Conservation (phyloP, 2,329 filamentous ascomycete species). For the Magnaporthiopsis incrustans region DNA sequence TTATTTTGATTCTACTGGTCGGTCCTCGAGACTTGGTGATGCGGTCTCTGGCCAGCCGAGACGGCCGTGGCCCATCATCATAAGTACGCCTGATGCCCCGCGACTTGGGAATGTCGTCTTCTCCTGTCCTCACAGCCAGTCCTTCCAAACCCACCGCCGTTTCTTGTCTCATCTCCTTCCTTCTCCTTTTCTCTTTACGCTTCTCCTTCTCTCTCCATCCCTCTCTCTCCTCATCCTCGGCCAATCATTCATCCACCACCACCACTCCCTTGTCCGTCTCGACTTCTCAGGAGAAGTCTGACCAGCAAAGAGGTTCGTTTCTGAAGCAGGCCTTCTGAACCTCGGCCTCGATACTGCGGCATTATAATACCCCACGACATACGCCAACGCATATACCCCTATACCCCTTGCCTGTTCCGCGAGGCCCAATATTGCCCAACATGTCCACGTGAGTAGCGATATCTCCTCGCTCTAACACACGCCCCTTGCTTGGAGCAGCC, state of each 20-base stretch:
- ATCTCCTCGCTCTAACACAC: background rate
- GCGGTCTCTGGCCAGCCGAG: constrained; percentile 14
- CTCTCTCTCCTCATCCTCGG: constrained; percentile 3
- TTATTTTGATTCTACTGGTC: constrained; percentile 17
- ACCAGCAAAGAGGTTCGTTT: background rate
- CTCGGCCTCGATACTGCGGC: background rate
- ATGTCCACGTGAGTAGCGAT: constrained; percentile 35
- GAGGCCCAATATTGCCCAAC: constrained; percentile 15
- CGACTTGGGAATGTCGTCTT: constrained; percentile 12
- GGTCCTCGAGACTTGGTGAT: background rate
- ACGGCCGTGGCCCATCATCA: constrained; percentile 13
- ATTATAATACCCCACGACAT: background rate
- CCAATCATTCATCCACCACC: constrained; percentile 4
- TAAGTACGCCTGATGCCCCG: constrained; percentile 18
- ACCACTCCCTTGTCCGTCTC: constrained; percentile 10
- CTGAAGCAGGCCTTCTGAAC: constrained; percentile 5
- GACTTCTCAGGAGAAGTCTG: background rate
- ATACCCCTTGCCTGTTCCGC: background rate
- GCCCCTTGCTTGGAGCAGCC: background rate
- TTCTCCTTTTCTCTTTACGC: constrained; percentile 7
- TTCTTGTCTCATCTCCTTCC: constrained; percentile 16
- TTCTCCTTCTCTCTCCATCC: constrained; percentile 6
- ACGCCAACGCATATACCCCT: background rate
- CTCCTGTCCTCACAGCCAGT: constrained; percentile 18
- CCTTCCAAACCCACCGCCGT: constrained; percentile 17